Percentiles rank a stretch among this genome's conserved stretches.
Conservation (phyloP, 2,329 filamentous ascomycete genomes). For the Sclerotinia glacialis region DNA sequence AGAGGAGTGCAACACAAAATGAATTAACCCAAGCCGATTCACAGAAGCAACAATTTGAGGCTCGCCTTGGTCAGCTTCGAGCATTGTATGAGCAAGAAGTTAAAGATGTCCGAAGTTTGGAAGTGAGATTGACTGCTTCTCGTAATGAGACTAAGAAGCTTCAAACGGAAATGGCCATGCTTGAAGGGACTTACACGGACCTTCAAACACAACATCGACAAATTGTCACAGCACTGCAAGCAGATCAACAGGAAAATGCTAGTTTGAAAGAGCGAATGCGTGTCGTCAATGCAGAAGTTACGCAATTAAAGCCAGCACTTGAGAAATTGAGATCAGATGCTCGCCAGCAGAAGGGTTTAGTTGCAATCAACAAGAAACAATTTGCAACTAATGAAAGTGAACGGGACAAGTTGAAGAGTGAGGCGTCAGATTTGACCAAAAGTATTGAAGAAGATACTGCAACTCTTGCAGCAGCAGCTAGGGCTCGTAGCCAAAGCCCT, state of each 20-base stretch:
- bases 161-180: slow-evolving; percentile 75
- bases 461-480: slow-evolving; percentile 49
- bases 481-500: slow-evolving; percentile 25
- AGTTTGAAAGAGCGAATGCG: slow-evolving; percentile 84
- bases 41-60: slow-evolving; percentile 92
- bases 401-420: slow-evolving; percentile 79
- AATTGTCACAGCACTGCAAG: slow-evolving; percentile 68
- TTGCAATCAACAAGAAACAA: slow-evolving; percentile 99
- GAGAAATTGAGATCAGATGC: slow-evolving; percentile 92
- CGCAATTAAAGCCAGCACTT: slow-evolving; percentile 80
- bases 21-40: slow-evolving; percentile 77
- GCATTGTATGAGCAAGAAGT: slow-evolving; percentile 91
- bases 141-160: slow-evolving; percentile 80
- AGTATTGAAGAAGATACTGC: slow-evolving; percentile 57
- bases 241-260: slow-evolving; percentile 85
- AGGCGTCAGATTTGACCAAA: slow-evolving; percentile 68
- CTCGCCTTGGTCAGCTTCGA: slow-evolving; percentile 80
- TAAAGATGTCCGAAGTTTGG: slow-evolving; percentile 76
- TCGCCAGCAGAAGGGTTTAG: slow-evolving; percentile 91
- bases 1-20: slow-evolving; percentile 74
- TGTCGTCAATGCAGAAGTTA: slow-evolving; percentile 76
- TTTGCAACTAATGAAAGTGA: slow-evolving; percentile 84
- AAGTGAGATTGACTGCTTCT: slow-evolving; percentile 75
- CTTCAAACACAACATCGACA: slow-evolving; percentile 80
- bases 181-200: slow-evolving; percentile 79